Percentiles rank a stretch among this genome's conserved stretches.
Conservation (phyloP, 345 rosid species). For the Erucastrum elatum region DNA sequence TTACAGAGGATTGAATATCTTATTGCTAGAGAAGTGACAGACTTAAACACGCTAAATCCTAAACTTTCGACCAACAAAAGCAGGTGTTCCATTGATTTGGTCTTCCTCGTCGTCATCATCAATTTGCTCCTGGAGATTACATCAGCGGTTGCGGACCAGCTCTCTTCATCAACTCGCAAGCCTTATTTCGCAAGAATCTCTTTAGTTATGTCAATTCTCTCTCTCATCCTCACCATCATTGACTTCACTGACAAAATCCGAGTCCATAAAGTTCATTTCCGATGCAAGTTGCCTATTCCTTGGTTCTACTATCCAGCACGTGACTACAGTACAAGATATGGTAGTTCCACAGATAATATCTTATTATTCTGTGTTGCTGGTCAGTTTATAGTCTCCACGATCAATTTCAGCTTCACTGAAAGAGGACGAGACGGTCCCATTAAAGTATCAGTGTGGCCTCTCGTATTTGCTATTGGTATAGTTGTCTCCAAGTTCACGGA, state of each 20-base stretch:
- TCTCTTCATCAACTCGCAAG: conserved; percentile 14
- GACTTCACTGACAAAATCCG: neutral
- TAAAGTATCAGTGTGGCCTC: conserved; percentile 16
- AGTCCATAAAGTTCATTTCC: neutral
- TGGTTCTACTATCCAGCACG: conserved; percentile 21
- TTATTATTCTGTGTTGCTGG: conserved; percentile 18
- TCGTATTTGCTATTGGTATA: conserved; percentile 15
- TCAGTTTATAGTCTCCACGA: neutral
- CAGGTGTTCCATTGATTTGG: neutral
- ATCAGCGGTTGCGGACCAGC: conserved; percentile 5
- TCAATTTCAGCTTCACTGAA: neutral
- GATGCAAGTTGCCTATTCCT: conserved; percentile 21
- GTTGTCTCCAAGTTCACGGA: neutral
- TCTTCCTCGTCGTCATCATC: neutral
- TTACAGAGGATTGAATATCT: too few relatives aligned
- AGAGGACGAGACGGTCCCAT: neutral
- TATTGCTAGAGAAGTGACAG: too few relatives aligned
- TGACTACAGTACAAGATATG: neutral
- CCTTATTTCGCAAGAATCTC: conserved; percentile 5
- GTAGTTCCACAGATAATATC: neutral
- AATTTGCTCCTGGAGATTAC: conserved; percentile 10
- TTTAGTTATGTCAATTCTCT: neutral
- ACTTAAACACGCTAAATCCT: too few relatives aligned
- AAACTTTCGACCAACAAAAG: neutral
- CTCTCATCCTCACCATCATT: conserved; percentile 4